Evolutionary conservation across 2,329 filamentous ascomycete species (phyloP), one percentile per base, ranked within the genome.

Genomic region (Neospermospora avenae): DNA sequence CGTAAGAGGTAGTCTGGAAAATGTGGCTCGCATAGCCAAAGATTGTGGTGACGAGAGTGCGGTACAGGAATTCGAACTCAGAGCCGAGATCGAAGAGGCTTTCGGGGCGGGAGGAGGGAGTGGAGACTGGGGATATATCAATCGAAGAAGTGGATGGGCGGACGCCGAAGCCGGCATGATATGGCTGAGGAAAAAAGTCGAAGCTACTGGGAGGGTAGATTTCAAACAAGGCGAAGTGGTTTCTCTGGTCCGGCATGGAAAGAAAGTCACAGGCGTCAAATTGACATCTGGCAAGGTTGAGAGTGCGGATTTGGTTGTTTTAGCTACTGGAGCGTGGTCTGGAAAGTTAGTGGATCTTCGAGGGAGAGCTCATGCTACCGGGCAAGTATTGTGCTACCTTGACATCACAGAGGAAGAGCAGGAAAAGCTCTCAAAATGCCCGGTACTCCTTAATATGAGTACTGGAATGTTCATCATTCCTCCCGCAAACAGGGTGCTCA

Each of bases 271-370:
- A 0, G 90, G 90, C 35, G 89, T 79, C 22, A 78, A 75, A n/a
- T 74, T 89, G 11, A 68, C 70, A 1, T 75, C 82, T 62, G 80
- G 79, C 1, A 73, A 73, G 6, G 76, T 71, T 10, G 65, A 91
- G 6, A 76, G 75, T 3, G 90, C 89, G 1, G 89, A 91, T 60
- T 79, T 96, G 7, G 87, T 90, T 35, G 79, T 97, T 58, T 80
- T 96, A 2, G 92, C 93, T 0, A 86, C 92, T 0, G 93, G 93
- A 16, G 92, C 93, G 4, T 98, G 93, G 93, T 91, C 90, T 2
- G 84, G 87, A 2, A 81, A 83, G 1, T 80, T 97, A 22, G 77
- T 97, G 58, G 89, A 96, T 73, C 78, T 97, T 0, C 80, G 86
- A 49, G 90, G 91, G 25, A 84, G 89, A 46, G 87, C 86, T 41